Conservation (phyloP, 805 yeast species). For the Cyberlindnera saturnus region DNA sequence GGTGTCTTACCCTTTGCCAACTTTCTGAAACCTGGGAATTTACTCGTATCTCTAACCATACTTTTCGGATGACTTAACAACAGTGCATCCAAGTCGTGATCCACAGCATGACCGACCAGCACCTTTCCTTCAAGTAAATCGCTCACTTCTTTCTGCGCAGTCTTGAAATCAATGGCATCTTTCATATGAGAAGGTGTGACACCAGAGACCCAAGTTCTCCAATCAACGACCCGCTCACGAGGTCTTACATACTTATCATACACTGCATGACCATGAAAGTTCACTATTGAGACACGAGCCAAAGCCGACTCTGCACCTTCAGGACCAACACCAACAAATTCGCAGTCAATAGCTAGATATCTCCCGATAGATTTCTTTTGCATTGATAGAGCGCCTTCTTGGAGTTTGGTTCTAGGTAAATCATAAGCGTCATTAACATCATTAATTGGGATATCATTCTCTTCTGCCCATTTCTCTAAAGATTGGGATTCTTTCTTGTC, state of each 20-base stretch:
- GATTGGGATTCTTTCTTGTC: conserved; percentile 1
- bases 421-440: conserved; percentile 20
- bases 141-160: conserved; percentile 55
- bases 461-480: conserved; percentile 22
- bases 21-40: conserved; percentile 49
- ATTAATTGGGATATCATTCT: conserved; percentile 20
- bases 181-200: conserved; percentile 64
- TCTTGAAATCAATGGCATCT: conserved; percentile 57
- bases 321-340: conserved; percentile 86
- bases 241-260: conserved; percentile 77
- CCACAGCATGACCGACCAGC: conserved; percentile 81
- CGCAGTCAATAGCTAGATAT: conserved; percentile 84
- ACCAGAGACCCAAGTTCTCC: conserved; percentile 94
- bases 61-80: conserved; percentile 60
- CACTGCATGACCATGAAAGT: conserved; percentile 67
- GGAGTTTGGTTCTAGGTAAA: conserved; percentile 6
- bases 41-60: conserved; percentile 69
- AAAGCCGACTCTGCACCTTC: conserved; percentile 65
- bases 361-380: conserved; percentile 52
- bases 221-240: conserved; percentile 69
- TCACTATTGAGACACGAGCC: conserved; percentile 85
- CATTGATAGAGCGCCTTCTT: conserved; percentile 14
- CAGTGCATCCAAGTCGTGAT: conserved; percentile 69
- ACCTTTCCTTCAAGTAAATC: conserved; percentile 48
- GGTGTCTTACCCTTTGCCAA: conserved; percentile 68